These are phyloP conservation scores for Piper longum DNA, from an alignment of 164 flowering plant species.

Conservation along the genomic window DNA sequence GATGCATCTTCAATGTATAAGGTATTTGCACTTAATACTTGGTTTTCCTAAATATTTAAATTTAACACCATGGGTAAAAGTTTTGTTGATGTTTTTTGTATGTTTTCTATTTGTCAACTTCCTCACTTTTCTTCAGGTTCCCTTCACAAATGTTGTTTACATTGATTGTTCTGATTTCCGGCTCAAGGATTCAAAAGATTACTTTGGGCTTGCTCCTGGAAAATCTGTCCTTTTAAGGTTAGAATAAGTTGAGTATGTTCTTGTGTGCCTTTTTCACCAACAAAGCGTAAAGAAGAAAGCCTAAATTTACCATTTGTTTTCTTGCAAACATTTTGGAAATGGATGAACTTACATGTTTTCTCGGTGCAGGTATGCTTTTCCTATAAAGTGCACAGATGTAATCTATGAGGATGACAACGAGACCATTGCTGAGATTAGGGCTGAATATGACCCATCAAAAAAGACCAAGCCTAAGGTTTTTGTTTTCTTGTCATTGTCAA, in stretches of 20 bases:
- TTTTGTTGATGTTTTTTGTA: not conserved
- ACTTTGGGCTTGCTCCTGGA: constrained; percentile 98
- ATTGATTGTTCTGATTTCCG: constrained; percentile 87
- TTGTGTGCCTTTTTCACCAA: too few relatives aligned
- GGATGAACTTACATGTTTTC: not conserved
- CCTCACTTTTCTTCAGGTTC: constrained; percentile 34
- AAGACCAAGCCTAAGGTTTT: constrained; percentile 80
- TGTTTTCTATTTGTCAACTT: not conserved
- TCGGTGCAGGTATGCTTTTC: constrained; percentile 71
- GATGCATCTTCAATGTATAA: constrained; percentile 65
- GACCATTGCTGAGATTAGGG: constrained; percentile 62
- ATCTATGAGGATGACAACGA: constrained; percentile 64
- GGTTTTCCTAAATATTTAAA: not conserved
- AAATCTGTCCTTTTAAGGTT: constrained; percentile 89
- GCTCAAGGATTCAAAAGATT: constrained; percentile 84
- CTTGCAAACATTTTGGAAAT: not conserved
- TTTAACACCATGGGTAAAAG: not conserved
- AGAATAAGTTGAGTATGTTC: not conserved
- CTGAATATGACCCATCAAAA: constrained; percentile 81
- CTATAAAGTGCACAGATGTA: constrained; percentile 84
- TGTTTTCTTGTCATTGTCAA: not conserved
- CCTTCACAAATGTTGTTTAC: constrained; percentile 76
- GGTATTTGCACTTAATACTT: constrained; percentile 22
- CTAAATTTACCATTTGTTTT: too few relatives aligned
- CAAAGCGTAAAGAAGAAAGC: too few relatives aligned